Evolutionary conservation across 495 filamentous ascomycete species (phyloP), one percentile per base, ranked within the genome.

Genomic region (Aspergillus affinis): DNA sequence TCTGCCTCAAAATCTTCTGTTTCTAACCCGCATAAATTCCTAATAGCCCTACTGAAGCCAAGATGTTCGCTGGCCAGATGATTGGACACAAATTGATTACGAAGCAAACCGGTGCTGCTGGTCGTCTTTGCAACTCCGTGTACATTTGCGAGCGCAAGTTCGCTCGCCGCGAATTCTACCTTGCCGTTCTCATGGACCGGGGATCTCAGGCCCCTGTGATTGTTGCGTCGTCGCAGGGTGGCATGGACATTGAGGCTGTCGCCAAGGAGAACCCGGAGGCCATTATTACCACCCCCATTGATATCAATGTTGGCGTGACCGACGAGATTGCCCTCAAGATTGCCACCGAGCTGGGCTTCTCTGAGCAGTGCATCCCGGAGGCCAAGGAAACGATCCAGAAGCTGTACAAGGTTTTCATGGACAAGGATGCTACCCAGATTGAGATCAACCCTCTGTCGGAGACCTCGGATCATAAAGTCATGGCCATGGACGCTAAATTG

Each of bases 111-210:
- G 94, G 94, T 71, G 90, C 92, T 60, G 80, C 73, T 61, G 94
- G 94, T 71, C 91, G 93, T 73, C 82, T 92, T 70, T 98, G 94
- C 82, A 97, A 92, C 76, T 81, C 91, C 57, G 94, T 98, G 67
- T 97, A 94, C 81, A 97, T 98, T 74, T 94, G 92, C 79, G 94
- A 98, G 84, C 92, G 94, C 83, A 98, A 98, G 83, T 98, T 98
- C 68, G 94, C 94, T 66, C 92, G 94, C 61, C 88, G 95, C 69
- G 94, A 98, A 80, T 98, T 98, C 85, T 98, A 98, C 81, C 87
- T 98, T 19, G 94, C 94, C 66, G 85, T 98, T 61, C 86, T 98
- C 63, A 97, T 98, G 93, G 94, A 98, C 82, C 92, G 94, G 63
- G 83, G 81, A 65, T 88, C 90, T 18, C 94, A 97, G 81, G 84